Evolutionary conservation across 2,329 filamentous ascomycete species (phyloP), one percentile per base, ranked within the genome.

Genomic region (Diaporthe vaccinii): DNA sequence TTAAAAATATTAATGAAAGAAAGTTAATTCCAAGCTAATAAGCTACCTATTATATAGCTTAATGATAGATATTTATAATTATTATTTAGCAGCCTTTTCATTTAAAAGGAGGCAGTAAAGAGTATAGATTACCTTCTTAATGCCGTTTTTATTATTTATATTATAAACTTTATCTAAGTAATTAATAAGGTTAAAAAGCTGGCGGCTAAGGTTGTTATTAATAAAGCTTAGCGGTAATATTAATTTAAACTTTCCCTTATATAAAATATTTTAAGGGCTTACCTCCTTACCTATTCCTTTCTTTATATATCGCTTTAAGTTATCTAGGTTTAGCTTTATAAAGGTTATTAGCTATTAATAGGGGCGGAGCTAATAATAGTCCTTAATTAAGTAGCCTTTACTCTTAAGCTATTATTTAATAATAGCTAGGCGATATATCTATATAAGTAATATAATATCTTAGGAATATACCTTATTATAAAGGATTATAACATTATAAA

Each of bases 31-130:
- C n/a, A n/a, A n/a, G n/a, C n/a, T n/a, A n/a, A n/a, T n/a, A n/a
- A n/a, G n/a, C n/a, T n/a, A n/a, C n/a, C n/a, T n/a, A n/a, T n/a
- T n/a, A n/a, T n/a, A n/a, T n/a, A n/a, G n/a, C n/a, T n/a, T n/a
- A n/a, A n/a, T n/a, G n/a, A n/a, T n/a, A n/a, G n/a, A n/a, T n/a
- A n/a, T n/a, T n/a, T n/a, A n/a, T n/a, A n/a, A n/a, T n/a, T n/a
- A n/a, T n/a, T n/a, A n/a, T n/a, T n/a, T n/a, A n/a, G n/a, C n/a
- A n/a, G n/a, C n/a, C n/a, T n/a, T n/a, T n/a, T n/a, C n/a, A n/a
- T n/a, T n/a, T n/a, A n/a, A n/a, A n/a, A 34, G 2, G 2, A 34
- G 1, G 7, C 0, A 9, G 1, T 9, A 9, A 9, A 34, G 9
- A 34, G 34, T 2, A 34, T 34, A 34, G 9, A 34, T 9, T 34